phyloP scores from a whole-genome alignment of 2,329 filamentous ascomycete species.

The Talaromyces sp. region DNA sequence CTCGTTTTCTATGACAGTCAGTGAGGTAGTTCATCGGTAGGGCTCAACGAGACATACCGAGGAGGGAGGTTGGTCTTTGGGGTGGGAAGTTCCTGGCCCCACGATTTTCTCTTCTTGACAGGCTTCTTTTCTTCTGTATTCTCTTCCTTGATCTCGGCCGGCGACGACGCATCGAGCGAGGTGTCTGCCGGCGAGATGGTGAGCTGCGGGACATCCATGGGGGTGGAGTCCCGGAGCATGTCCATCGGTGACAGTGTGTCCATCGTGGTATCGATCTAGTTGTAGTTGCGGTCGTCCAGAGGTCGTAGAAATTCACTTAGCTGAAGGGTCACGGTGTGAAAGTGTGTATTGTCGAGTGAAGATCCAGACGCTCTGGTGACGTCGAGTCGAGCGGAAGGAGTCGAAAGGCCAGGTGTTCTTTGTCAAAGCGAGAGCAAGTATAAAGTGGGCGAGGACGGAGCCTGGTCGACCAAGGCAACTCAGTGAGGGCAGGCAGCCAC shows the following conservation, averaged over 20 bases:
- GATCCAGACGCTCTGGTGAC: slow-evolving; percentile 17
- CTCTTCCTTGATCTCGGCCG: slow-evolving; percentile 21
- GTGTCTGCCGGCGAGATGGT: slow-evolving; percentile 44
- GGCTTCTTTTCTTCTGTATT: slow-evolving; percentile 63
- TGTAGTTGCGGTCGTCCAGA: not conserved
- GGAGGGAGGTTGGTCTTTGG: slow-evolving; percentile 96
- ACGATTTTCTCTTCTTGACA: slow-evolving; percentile 93
- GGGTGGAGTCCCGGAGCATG: slow-evolving; percentile 25
- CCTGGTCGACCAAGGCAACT: slow-evolving; percentile 13
- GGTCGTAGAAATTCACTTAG: slow-evolving; percentile 14
- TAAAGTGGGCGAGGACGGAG: slow-evolving; percentile 12
- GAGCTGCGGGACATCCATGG: slow-evolving; percentile 33
- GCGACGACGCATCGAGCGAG: slow-evolving; percentile 31
- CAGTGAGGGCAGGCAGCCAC: slow-evolving; percentile 19
- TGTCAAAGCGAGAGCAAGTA: slow-evolving; percentile 19
- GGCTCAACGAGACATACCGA: slow-evolving; percentile 51
- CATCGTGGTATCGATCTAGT: not conserved
- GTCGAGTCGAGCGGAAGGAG: not conserved
- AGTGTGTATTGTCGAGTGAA: slow-evolving; percentile 8
- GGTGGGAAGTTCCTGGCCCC: slow-evolving; percentile 94
- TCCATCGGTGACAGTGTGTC: slow-evolving; percentile 16
- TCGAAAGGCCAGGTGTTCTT: slow-evolving; percentile 36
- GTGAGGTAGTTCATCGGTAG: too few species aligned
- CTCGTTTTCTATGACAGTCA: slow-evolving; percentile 67
- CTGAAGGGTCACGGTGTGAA: not conserved